A percentile compares a stretch with the other conserved stretches of the same genome.
phyloP scores from a whole-genome alignment of 176 grass and related monocot genomes.

The Triticum urartu region DNA sequence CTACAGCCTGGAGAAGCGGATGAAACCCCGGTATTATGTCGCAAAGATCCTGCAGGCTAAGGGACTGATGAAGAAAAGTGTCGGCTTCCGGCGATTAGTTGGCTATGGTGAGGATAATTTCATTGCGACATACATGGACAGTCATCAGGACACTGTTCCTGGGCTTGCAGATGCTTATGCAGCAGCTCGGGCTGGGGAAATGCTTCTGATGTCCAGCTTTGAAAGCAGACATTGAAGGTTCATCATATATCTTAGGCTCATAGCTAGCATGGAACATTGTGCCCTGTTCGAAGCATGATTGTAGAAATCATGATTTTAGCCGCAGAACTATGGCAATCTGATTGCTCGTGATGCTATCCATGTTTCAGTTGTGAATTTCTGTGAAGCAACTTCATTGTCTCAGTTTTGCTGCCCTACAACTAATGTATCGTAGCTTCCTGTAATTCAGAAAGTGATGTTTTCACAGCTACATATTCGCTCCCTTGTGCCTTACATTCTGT shows the following conservation, averaged over 20 bases:
- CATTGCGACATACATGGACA: constrained; percentile 16
- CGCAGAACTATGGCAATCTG: background rate
- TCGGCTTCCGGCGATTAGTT: background rate
- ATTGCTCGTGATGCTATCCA: background rate
- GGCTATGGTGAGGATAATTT: background rate
- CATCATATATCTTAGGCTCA: background rate
- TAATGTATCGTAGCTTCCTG: background rate
- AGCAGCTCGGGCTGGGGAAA: background rate
- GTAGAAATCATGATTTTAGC: background rate
- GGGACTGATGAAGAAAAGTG: constrained; percentile 1
- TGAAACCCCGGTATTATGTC: constrained; percentile 29
- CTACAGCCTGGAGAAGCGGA: constrained; percentile 45
- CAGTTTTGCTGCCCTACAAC: background rate
- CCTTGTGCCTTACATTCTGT: background rate
- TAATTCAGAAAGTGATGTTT: background rate
- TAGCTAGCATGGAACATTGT: background rate
- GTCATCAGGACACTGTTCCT: constrained; percentile 24
- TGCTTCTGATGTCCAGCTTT: background rate
- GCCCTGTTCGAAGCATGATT: no score
- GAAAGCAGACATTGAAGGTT: background rate
- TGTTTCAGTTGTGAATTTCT: background rate
- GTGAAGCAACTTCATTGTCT: background rate
- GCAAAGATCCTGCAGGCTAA: constrained; percentile 40
- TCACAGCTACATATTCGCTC: background rate
- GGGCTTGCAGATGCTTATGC: constrained; percentile 29